Base-by-base conservation (phyloP, 2,329 filamentous ascomycete genomes). In the Paraphoma sp. region DNA sequence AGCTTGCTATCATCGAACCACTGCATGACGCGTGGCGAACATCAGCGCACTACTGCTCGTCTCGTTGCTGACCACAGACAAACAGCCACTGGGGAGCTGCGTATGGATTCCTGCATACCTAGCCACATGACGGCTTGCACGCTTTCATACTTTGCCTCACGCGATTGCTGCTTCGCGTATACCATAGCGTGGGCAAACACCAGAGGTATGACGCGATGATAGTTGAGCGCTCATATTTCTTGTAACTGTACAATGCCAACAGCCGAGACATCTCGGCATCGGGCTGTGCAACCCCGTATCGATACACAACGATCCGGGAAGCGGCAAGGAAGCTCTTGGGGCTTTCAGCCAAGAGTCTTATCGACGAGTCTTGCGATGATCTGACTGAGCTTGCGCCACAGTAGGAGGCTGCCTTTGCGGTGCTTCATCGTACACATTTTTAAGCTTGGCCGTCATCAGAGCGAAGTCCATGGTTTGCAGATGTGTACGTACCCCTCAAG, bases 261-360 rank as follows among this genome's bases (percentile, higher is more conserved):
- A 61, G 57, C 56, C 64, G 51, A 69, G 55, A 56, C 41, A 56
- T 65, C 67, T 76, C 60, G 72, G 73, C 71, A 64, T 59, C 57
- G 66, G 61, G 70, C 65, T 67, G 64, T 65, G 68, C 50, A 45
- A 40, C 48, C 47, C 56, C 48, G 41, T 46, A 56, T 56, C 47
- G 56, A 59, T 57, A 57, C 44, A 16, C 31, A 56, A 44, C 52
- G 38, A 63, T 57, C 65, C 61, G 59, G 60, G 51, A 65, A 64
- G 47, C 57, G 62, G 67, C 63, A 64, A 65, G 60, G 56, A 51
- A 61, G 48, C 59, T 61, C 68, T 74, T 72, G 71, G 70, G 53
- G 16, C 61, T 58, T 68, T 68, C 57, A 72, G 73, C 73, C 73
- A 74, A 74, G 73, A 54, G 45, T 56, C 68, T 69, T 71, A 66